Conservation (phyloP, 176 grass and related monocot genomes). For the Eleusine coracana region DNA sequence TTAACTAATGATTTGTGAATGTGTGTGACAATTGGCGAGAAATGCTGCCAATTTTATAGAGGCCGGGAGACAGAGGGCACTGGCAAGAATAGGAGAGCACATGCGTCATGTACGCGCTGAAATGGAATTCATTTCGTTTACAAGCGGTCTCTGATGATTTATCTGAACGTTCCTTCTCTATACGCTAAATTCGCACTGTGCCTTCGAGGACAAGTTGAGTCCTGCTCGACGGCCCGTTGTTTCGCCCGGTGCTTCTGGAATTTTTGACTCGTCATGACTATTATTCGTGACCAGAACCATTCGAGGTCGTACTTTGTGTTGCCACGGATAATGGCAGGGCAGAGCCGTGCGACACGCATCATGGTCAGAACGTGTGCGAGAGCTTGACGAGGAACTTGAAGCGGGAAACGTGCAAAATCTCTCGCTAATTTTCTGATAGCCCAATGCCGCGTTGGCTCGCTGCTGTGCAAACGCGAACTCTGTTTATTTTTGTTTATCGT, state of each 20-base stretch:
- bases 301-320: background rate
- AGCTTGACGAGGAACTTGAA: background rate
- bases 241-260: background rate
- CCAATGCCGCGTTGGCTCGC: background rate
- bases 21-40: background rate
- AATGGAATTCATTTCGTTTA: background rate
- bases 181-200: background rate
- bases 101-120: background rate
- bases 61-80: background rate
- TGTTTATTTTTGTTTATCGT: background rate
- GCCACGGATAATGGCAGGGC: background rate
- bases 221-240: background rate
- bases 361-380: background rate
- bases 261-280: background rate
- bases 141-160: background rate
- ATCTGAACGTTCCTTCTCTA: background rate
- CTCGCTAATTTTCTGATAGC: background rate
- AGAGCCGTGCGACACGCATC: background rate
- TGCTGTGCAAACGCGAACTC: background rate
- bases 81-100: background rate
- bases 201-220: background rate
- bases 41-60: conserved; percentile 38
- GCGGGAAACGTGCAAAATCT: background rate
- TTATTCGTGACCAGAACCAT: background rate
- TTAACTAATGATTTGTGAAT: background rate